Conservation (phyloP, 305 asterid species). For the Fraxinus platypoda region DNA sequence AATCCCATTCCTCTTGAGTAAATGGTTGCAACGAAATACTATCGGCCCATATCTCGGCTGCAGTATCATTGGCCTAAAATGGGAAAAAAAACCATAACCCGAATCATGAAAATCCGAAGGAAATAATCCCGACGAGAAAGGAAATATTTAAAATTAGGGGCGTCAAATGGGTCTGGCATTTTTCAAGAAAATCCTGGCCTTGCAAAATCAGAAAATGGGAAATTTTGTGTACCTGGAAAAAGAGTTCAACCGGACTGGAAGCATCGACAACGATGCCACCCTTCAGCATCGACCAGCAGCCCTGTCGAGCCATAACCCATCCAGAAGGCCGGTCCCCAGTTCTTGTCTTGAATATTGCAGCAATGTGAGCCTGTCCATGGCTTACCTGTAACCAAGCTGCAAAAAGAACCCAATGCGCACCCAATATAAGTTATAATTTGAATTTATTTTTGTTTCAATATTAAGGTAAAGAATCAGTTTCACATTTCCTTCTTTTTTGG, state of each 20-base stretch:
- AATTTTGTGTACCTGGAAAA: conserved; percentile 34
- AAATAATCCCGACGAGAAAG: neutral
- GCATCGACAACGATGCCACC: conserved; percentile 47
- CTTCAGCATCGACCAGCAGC: conserved; percentile 72
- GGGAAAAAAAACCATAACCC: neutral
- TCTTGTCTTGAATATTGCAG: conserved; percentile 42
- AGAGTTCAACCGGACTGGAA: conserved; percentile 40
- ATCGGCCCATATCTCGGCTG: conserved; percentile 47
- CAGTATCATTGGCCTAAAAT: conserved; percentile 17
- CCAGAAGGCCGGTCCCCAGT: conserved; percentile 31
- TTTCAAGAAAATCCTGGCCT: neutral
- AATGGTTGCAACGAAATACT: conserved; percentile 61
- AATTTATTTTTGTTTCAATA: neutral
- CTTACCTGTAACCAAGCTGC: conserved; percentile 66
- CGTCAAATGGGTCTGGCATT: neutral
- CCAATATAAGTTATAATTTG: neutral
- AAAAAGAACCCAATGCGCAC: neutral
- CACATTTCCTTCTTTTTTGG: neutral
- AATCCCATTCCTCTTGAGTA: conserved; percentile 49
- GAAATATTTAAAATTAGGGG: neutral
- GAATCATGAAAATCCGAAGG: neutral
- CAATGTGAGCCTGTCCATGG: conserved; percentile 38
- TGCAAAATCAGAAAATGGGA: neutral
- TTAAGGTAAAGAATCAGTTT: neutral
- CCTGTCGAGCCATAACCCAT: conserved; percentile 44